phyloP scores from a whole-genome alignment of 768 basidiomycete genomes.

The Dictyophora rubrovolvata region DNA sequence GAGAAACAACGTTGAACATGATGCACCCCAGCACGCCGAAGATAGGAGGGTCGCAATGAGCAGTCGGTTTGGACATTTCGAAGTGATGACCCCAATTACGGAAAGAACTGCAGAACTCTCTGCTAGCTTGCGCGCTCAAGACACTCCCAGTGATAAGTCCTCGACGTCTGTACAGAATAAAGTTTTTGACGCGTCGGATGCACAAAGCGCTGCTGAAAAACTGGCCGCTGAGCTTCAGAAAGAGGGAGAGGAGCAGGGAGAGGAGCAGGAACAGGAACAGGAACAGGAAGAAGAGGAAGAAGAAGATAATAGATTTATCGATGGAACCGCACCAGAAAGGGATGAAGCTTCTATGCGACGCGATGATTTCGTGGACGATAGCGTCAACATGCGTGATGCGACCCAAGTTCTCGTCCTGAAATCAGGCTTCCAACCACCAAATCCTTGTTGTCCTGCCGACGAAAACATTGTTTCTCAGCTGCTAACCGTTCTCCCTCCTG shows the following conservation, averaged over 20 bases:
- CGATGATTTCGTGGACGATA: not conserved
- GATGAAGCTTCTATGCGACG: constrained; percentile 21
- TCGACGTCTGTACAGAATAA: constrained; percentile 15
- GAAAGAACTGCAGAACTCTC: constrained; percentile 88
- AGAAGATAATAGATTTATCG: constrained; percentile 9
- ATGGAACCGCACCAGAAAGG: constrained; percentile 1
- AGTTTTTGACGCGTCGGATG: constrained; percentile 24
- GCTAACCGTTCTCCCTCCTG: constrained; percentile 51
- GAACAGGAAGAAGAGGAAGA: constrained; percentile 19
- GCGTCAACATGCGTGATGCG: constrained; percentile 33
- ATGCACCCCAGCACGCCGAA: constrained; percentile 16
- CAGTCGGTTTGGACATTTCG: constrained; percentile 71
- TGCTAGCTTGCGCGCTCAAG: constrained; percentile 41
- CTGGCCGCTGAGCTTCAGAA: constrained; percentile 35
- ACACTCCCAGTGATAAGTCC: constrained; percentile 19
- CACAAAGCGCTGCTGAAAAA: constrained; percentile 41
- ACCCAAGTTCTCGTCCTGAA: constrained; percentile 51
- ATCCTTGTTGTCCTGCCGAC: constrained; percentile 85
- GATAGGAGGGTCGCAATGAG: constrained; percentile 41
- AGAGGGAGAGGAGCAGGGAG: constrained; percentile 10
- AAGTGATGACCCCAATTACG: constrained; percentile 96
- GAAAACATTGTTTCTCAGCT: constrained; percentile 50
- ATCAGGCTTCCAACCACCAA: constrained; percentile 61
- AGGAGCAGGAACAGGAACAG: constrained; percentile 13
- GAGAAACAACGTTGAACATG: constrained; percentile 14